These are phyloP conservation scores for Phialophora verrucosa DNA, from an alignment of 2,329 filamentous ascomycete species.

Conservation along the genomic window DNA sequence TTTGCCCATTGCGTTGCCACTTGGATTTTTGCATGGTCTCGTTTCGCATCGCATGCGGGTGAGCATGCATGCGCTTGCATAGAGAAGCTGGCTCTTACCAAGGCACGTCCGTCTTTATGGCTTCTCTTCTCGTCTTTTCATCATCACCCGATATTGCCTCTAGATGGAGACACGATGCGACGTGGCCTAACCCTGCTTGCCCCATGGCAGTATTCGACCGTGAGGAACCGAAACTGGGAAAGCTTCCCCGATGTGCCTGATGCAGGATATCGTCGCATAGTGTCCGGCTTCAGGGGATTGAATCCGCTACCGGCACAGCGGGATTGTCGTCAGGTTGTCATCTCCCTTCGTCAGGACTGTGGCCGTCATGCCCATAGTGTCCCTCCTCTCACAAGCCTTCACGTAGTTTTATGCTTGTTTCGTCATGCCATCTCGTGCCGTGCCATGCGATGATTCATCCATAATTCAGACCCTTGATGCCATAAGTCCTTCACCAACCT, in stretches of 20 bases:
- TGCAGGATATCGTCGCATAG: not conserved
- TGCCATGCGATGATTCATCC: not conserved
- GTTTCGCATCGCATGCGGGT: not conserved
- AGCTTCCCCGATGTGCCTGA: not conserved
- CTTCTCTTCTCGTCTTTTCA: not conserved
- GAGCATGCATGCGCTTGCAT: not conserved
- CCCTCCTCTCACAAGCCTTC: not conserved
- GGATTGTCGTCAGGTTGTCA: not conserved
- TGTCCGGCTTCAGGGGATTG: not conserved
- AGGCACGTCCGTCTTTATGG: not conserved
- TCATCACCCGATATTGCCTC: not conserved
- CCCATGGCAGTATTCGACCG: not conserved
- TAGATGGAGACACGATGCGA: not conserved
- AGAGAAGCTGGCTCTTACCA: not conserved
- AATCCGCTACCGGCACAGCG: not conserved
- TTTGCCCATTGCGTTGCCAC: not conserved
- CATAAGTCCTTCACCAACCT: slow-evolving; percentile 1
- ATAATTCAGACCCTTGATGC: not conserved
- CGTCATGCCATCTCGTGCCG: not conserved
- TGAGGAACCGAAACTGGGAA: not conserved
- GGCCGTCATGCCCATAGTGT: not conserved
- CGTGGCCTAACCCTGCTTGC: not conserved
- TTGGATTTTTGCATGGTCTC: not conserved
- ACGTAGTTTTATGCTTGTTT: not conserved
- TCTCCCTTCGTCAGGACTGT: not conserved